A percentile compares a stretch with the other conserved stretches of the same genome.
Conservation (phyloP, 176 grass and related monocot species). For the Paspalum vaginatum region DNA sequence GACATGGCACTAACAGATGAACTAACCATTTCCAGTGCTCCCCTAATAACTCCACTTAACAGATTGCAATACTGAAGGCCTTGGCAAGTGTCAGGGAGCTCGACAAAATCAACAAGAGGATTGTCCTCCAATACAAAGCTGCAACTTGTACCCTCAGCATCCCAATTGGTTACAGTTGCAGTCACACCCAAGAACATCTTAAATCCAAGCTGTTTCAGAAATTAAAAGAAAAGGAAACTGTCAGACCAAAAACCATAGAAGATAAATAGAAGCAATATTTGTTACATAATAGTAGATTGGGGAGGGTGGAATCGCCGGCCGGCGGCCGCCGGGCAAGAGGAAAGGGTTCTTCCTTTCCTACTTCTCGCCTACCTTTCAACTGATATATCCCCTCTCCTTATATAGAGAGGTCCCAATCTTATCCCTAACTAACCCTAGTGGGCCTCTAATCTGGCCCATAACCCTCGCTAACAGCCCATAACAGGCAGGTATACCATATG, state of each 20-base stretch:
- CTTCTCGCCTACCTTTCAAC: too few species aligned
- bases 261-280: background rate
- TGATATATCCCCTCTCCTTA: too few species aligned
- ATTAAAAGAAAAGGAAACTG: background rate
- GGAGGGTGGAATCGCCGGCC: too few species aligned
- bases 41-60: slow-evolving; percentile 90
- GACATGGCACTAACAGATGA: background rate
- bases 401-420: too few species aligned
- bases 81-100: slow-evolving; percentile 97
- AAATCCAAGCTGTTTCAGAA: slow-evolving; percentile 76
- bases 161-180: slow-evolving; percentile 92
- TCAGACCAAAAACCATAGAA: slow-evolving; percentile 32
- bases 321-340: too few species aligned
- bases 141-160: slow-evolving; percentile 89
- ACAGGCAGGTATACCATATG: background rate
- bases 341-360: too few species aligned
- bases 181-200: slow-evolving; percentile 99
- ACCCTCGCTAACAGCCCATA: too few species aligned
- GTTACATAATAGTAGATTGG: too few species aligned
- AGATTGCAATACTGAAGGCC: slow-evolving; percentile 94
- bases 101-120: slow-evolving; percentile 97
- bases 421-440: too few species aligned
- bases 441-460: too few species aligned
- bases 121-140: slow-evolving; percentile 98
- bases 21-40: slow-evolving; percentile 94